Conservation (phyloP, 192 early-diverging fungal genomes). For the Spinellus fusiger region DNA sequence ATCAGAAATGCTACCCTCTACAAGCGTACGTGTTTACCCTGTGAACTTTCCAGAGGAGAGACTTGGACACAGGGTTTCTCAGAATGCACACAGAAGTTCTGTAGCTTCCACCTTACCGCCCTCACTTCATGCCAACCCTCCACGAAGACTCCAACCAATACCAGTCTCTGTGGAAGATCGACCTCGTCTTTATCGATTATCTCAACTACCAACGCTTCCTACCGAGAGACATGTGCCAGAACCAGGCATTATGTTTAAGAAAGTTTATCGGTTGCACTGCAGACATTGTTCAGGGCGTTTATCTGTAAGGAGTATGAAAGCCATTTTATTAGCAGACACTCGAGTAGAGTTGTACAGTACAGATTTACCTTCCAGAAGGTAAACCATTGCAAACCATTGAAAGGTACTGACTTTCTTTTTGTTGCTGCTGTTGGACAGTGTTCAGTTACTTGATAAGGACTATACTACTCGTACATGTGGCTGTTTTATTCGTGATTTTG, state of each 20-base stretch:
- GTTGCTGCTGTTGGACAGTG: conserved; percentile 33
- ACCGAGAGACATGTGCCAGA: neutral
- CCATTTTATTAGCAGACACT: conserved; percentile 73
- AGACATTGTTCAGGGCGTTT: conserved; percentile 53
- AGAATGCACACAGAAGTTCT: no score
- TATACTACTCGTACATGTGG: conserved; percentile 73
- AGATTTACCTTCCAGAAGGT: conserved; percentile 59
- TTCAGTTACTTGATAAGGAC: conserved; percentile 75
- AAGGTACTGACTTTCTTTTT: neutral
- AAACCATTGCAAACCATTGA: conserved; percentile 11
- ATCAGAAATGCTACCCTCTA: no score
- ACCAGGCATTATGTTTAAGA: conserved; percentile 45
- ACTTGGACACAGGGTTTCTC: no score
- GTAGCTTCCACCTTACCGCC: no score
- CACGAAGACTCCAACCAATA: no score
- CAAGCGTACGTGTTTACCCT: no score
- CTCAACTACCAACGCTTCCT: neutral
- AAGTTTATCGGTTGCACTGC: conserved; percentile 66
- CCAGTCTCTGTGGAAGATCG: no score
- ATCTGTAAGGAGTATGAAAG: conserved; percentile 77
- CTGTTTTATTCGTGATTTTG: conserved; percentile 74
- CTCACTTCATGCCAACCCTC: no score
- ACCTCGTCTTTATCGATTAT: no score
- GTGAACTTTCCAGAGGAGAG: no score
- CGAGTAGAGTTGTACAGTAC: conserved; percentile 70